These are phyloP conservation scores for Penicillium fuscoglaucum DNA, from an alignment of 2,329 filamentous ascomycete species.

Conservation along the genomic window DNA sequence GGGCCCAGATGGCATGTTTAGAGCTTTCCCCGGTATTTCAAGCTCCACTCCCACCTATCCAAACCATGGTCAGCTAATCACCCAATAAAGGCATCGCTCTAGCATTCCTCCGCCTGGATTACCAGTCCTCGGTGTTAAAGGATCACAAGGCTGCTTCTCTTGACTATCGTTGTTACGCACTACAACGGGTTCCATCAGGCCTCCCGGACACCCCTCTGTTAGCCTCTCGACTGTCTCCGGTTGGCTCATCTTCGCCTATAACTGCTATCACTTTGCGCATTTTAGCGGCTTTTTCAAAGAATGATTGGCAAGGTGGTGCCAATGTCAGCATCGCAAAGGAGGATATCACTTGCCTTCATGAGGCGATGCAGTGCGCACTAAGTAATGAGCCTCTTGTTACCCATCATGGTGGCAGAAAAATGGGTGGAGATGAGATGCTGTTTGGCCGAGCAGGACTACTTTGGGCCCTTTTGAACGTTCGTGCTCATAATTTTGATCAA, in stretches of 20 bases:
- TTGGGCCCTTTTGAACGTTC: constrained; percentile 38
- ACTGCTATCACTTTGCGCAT: constrained; percentile 32
- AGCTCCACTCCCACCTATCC: background rate
- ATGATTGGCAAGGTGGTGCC: constrained; percentile 6
- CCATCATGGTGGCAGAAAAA: constrained; percentile 28
- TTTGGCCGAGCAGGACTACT: constrained; percentile 43
- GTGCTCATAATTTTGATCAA: constrained; percentile 28
- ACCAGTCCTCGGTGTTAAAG: constrained; percentile 33
- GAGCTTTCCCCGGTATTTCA: constrained; percentile 34
- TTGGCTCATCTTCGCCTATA: constrained; percentile 34
- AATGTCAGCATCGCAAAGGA: constrained; percentile 22
- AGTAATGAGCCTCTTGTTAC: constrained; percentile 30
- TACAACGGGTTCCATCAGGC: constrained; percentile 28
- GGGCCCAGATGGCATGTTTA: constrained; percentile 33
- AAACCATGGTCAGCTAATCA: constrained; percentile 3
- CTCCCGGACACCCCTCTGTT: constrained; percentile 28
- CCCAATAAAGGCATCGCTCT: constrained; percentile 36
- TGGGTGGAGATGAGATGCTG: constrained; percentile 42
- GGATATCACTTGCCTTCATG: constrained; percentile 32
- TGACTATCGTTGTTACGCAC: constrained; percentile 31
- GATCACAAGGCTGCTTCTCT: constrained; percentile 14
- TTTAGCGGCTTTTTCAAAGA: constrained; percentile 20
- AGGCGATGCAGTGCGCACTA: constrained; percentile 33
- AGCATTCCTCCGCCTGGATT: constrained; percentile 41
- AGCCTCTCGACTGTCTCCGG: constrained; percentile 36